phyloP scores from a whole-genome alignment of 1,284 basidiomycete species.

The Apiotrichum siamense region DNA sequence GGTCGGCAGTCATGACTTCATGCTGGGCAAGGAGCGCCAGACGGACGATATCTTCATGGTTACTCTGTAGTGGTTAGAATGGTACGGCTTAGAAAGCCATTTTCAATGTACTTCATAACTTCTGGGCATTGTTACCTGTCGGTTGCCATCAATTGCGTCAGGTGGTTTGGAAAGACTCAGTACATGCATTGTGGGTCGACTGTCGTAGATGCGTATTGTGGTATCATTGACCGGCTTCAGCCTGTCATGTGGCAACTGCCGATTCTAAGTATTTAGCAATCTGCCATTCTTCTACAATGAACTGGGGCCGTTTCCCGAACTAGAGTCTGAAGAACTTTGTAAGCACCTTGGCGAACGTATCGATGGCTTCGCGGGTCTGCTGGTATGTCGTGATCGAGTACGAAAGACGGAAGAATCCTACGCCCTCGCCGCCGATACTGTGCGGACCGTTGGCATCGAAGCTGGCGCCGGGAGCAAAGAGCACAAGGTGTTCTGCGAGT shows the following conservation, averaged over 20 bases:
- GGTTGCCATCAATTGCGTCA: too few species aligned
- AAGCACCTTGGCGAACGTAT: constrained; percentile 39
- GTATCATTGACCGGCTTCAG: too few species aligned
- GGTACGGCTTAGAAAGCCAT: too few species aligned
- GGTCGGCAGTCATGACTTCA: constrained; percentile 18
- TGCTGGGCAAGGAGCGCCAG: constrained; percentile 12
- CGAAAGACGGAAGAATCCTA: constrained; percentile 45
- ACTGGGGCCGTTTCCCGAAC: neutral
- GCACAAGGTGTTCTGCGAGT: constrained; percentile 42
- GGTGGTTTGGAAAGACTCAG: too few species aligned
- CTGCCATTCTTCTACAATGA: neutral
- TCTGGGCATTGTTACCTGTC: too few species aligned
- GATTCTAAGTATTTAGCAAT: too few species aligned
- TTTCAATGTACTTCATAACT: too few species aligned
- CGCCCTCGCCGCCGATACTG: constrained; percentile 38
- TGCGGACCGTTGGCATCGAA: constrained; percentile 41
- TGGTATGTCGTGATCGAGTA: constrained; percentile 45
- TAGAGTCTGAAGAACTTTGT: constrained; percentile 29
- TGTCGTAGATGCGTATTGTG: too few species aligned
- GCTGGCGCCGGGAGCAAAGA: constrained; percentile 44
- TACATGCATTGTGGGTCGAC: too few species aligned
- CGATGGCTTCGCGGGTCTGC: constrained; percentile 31
- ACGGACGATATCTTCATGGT: constrained; percentile 9
- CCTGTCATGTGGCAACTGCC: too few species aligned
- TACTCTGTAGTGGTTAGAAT: neutral